phyloP scores from a whole-genome alignment of 176 grass and related monocot species.

The Phragmites australis region DNA sequence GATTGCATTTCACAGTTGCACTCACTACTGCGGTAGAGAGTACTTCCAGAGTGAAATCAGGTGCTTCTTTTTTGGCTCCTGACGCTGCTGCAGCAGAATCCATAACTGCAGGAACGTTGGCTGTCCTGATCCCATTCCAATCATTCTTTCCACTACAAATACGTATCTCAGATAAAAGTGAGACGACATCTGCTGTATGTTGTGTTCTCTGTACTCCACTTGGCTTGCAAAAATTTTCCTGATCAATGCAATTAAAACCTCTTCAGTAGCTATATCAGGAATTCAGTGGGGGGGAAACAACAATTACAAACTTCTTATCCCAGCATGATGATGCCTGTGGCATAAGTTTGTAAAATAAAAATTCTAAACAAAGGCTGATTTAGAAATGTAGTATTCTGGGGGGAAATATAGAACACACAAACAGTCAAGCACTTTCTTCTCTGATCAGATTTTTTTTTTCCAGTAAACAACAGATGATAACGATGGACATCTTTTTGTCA shows the following conservation, averaged over 20 bases:
- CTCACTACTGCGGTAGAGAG: slow-evolving; percentile 97
- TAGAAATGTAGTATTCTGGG: background rate
- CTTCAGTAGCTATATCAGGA: slow-evolving; percentile 21
- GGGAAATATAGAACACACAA: background rate
- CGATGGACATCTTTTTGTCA: background rate
- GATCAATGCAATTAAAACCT: slow-evolving; percentile 21
- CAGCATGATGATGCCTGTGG: background rate
- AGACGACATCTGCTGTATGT: slow-evolving; percentile 97
- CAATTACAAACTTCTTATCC: slow-evolving; percentile 23
- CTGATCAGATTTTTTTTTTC: background rate
- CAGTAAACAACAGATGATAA: slow-evolving; percentile 1
- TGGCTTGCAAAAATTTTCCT: slow-evolving; percentile 99
- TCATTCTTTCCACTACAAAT: slow-evolving; percentile 98
- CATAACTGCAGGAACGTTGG: slow-evolving; percentile 92
- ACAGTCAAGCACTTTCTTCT: slow-evolving; percentile 17
- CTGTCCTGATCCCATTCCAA: slow-evolving; percentile 94
- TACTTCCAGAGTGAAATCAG: slow-evolving; percentile 94
- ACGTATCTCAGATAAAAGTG: slow-evolving; percentile 97
- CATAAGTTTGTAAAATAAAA: slow-evolving; percentile 12
- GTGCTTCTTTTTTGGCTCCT: slow-evolving; percentile 87
- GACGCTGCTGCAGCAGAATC: slow-evolving; percentile 97
- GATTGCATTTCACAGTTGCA: slow-evolving; percentile 95
- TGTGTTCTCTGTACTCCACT: slow-evolving; percentile 95
- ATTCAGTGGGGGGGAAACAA: slow-evolving; percentile 14
- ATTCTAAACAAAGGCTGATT: slow-evolving; percentile 18